Percentiles rank a stretch among this genome's conserved stretches.
Evolutionary conservation across 192 early-diverging fungal species (phyloP).

Genomic region (Coemansia sp.): DNA sequence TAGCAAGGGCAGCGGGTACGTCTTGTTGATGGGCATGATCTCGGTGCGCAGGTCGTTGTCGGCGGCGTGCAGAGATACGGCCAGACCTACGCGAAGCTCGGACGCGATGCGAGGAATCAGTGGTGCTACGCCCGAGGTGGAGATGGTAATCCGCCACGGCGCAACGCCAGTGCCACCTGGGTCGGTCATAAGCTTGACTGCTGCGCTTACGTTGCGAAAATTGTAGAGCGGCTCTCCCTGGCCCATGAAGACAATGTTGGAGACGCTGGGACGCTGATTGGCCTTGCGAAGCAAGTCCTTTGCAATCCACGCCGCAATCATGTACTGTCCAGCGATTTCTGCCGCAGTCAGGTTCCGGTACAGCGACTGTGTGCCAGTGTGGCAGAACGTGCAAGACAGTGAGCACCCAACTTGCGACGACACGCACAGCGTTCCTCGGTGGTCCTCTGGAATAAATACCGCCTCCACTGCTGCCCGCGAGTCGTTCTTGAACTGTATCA

Average conservation of each 20-base stretch:
- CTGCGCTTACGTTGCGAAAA: conserved; percentile 64
- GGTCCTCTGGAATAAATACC: conserved; percentile 71
- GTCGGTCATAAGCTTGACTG: conserved; percentile 59
- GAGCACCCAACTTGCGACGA: conserved; percentile 86
- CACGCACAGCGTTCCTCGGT: conserved; percentile 70
- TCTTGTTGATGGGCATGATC: conserved; percentile 84
- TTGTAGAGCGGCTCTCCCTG: conserved; percentile 90
- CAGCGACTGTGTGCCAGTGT: conserved; percentile 86
- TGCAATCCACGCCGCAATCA: conserved; percentile 59
- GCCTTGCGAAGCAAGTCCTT: conserved; percentile 59
- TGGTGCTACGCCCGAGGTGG: conserved; percentile 82
- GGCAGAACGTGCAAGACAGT: conserved; percentile 82
- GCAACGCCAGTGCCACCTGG: conserved; percentile 58
- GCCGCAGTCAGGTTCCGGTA: conserved; percentile 68
- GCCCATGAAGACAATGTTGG: conserved; percentile 92
- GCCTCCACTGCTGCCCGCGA: conserved; percentile 65
- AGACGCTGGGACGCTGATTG: conserved; percentile 54
- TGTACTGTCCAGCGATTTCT: conserved; percentile 70
- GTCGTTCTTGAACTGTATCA: conserved; percentile 58
- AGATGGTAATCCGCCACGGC: conserved; percentile 77
- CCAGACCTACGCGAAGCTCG: conserved; percentile 68
- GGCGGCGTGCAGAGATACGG: conserved; percentile 82
- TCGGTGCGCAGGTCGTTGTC: conserved; percentile 69
- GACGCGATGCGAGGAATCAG: conserved; percentile 71
- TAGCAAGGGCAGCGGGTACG: conserved; percentile 69